Base-by-base conservation (phyloP, 306 rosid species). In the Corylus heterophylla region DNA sequence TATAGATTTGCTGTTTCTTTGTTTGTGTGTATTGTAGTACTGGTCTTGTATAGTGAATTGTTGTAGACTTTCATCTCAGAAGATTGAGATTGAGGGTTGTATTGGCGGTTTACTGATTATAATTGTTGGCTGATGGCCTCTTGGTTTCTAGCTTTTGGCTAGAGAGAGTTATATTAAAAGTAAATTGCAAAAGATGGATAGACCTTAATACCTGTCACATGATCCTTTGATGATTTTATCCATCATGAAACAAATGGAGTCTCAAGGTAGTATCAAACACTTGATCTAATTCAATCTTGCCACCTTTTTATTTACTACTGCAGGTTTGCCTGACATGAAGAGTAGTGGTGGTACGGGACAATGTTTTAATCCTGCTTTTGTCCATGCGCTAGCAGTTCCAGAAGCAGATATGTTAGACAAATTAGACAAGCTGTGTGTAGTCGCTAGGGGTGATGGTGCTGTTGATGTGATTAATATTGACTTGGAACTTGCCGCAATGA, bases 361-460 rank as follows among this genome's bases (percentile, higher is more conserved):
- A 78, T 91, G 89, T 84, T 85, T 85, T 66, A 95, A 95, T 87
- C 99, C 98, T 78, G 95, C 99, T 80, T 90, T 91, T 78, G 68
- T 95, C 78, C 98, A 92, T 54, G 88, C 97, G 63, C 86, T 93
- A 80, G 92, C 92, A 17, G 93, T 91, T 86, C 94, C 98, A 49
- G 97, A 95, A 86, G 80, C 80, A 4, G 95, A 90, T 82, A 90
- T 95, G 98, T 31, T 93, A 39, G 91, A 91, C 84, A 91, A 78
- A 84, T 44, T 81, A 47, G 96, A 69, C 83, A 85, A 89, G 89
- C 81, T 86, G 75, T 92, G 98, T 87, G 89, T 86, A 25, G 92
- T 92, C 37, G 98, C 98, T 69, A 89, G 95, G 81, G 98, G 98
- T 22, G 97, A 93, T 80, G 98, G 97, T 74, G 87, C 73, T 61